Base-by-base conservation (phyloP, 2,329 filamentous ascomycete genomes). In the Sclerotinia spermophila region DNA sequence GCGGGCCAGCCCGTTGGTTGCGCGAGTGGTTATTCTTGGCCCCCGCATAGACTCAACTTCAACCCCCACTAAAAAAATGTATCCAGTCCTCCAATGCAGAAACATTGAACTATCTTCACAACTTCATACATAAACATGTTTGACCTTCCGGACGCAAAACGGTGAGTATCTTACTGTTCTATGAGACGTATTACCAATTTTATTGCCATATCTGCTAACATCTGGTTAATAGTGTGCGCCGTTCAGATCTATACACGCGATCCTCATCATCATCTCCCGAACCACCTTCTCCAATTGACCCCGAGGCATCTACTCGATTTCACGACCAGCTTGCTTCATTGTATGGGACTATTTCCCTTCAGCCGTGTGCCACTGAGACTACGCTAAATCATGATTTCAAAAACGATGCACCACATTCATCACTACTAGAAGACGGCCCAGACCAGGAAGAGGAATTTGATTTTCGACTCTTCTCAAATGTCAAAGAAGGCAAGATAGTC, bases 391-490 rank as follows among this genome's bases (percentile, higher is more conserved):
- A 56, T 17, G 3, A 73, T 76, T 75, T 76, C 21, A 72, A 71
- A 10, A 76, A 80, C 21, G 79, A 76, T 11, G 75, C 73, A 10
- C 44, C 27, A n/a, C 38, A 38, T 42, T 40, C 35, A 53, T 13
- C 38, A 42, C 55, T 21, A 60, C n/a, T 64, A 17, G 3, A 72
- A 75, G 44, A 55, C 5, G 30, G 17, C 11, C 42, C 27, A 35
- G 66, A 61, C 42, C 42, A 76, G 33, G 73, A 83, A 62, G 83
- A 83, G 67, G 75, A 72, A 67, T 89, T 88, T 73, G 82, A 84
- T 68, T 90, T 90, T 76, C 82, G 86, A 13, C 82, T 90, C 40
- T 90, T 90, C 77, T 74, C 76, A 5, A 68, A 71, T 45, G 83
- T 59, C 79, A 61, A 62, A 15, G 55, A 33, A 17, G 55, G 56